Evolutionary conservation across 2,329 filamentous ascomycete species (phyloP).

Genomic region (Pestalotiopsis sp.): DNA sequence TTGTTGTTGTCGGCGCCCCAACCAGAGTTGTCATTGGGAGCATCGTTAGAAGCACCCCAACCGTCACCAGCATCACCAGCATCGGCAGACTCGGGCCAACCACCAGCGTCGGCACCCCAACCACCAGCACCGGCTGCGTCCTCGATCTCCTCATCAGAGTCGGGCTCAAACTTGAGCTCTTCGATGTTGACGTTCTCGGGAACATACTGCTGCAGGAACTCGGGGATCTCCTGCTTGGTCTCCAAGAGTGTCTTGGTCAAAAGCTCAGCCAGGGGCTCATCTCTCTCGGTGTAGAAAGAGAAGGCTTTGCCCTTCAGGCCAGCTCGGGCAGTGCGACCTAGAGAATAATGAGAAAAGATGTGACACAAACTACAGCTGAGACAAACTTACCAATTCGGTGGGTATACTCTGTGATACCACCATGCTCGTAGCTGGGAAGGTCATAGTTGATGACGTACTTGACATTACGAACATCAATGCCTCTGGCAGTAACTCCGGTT

Average conservation of each 20-base stretch:
- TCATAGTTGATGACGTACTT: constrained; percentile 95
- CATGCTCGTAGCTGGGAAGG: constrained; percentile 71
- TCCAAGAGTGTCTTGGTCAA: constrained; percentile 84
- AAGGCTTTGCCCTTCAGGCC: constrained; percentile 85
- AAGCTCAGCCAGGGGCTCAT: constrained; percentile 72
- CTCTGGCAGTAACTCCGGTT: constrained; percentile 85
- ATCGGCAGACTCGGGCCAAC: constrained; percentile 26
- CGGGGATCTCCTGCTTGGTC: constrained; percentile 75
- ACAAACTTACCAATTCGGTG: constrained; percentile 81
- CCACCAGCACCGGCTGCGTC: constrained; percentile 24
- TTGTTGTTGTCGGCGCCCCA: constrained; percentile 28
- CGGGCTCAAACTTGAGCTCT: constrained; percentile 58
- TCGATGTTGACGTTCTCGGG: constrained; percentile 55
- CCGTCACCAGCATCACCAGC: constrained; percentile 55
- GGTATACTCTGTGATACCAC: constrained; percentile 91
- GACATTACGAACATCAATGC: constrained; percentile 85
- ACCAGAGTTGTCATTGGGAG: constrained; percentile 19
- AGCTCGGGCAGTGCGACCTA: constrained; percentile 90
- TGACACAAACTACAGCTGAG: neutral
- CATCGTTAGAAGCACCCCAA: constrained; percentile 4
- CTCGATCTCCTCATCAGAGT: constrained; percentile 53
- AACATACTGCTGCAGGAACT: constrained; percentile 72
- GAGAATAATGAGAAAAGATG: constrained; percentile 16
- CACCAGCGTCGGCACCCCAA: constrained; percentile 16
- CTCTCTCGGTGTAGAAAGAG: constrained; percentile 82